Conservation (phyloP, 768 basidiomycete genomes). For the Termitomyces sp. region DNA sequence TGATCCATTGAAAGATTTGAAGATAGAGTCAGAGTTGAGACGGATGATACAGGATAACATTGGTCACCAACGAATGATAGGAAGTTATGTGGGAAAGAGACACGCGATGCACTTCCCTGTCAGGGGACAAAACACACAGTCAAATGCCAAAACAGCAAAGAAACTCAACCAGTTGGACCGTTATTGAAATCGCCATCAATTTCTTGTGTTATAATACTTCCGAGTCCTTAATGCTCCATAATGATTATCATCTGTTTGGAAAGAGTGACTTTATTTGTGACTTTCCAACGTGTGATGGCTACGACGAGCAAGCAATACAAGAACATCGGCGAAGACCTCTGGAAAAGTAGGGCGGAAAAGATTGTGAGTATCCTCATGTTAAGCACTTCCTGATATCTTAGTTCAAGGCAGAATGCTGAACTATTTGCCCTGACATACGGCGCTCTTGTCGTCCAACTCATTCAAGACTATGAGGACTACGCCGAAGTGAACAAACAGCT, state of each 20-base stretch:
- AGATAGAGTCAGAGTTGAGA: constrained; percentile 84
- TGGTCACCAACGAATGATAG: constrained; percentile 88
- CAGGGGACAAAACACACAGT: constrained; percentile 88
- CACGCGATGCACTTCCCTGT: constrained; percentile 94
- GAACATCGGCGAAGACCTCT: constrained; percentile 87
- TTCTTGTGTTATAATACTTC: constrained; percentile 1
- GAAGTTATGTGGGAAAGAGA: constrained; percentile 87
- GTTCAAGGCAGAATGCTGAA: constrained; percentile 79
- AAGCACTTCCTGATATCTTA: constrained; percentile 1
- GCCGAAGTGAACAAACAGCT: constrained; percentile 92
- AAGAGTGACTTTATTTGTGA: constrained; percentile 22
- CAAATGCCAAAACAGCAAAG: constrained; percentile 85
- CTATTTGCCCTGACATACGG: constrained; percentile 97
- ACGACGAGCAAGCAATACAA: constrained; percentile 82
- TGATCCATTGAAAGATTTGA: constrained; percentile 70
- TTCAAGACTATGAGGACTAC: constrained; percentile 99
- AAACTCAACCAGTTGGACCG: constrained; percentile 87
- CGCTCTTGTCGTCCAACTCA: constrained; percentile 94
- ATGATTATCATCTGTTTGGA: background rate
- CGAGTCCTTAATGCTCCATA: background rate
- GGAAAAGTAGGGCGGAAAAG: constrained; percentile 94
- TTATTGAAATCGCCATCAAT: constrained; percentile 15
- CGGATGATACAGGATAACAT: constrained; percentile 87
- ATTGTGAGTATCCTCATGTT: constrained; percentile 50
- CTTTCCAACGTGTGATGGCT: constrained; percentile 40